A percentile compares a stretch with the other conserved stretches of the same genome.
These are phyloP conservation scores for Jatropha multifida DNA, from an alignment of 441 rosid species.

Conservation along the genomic window DNA sequence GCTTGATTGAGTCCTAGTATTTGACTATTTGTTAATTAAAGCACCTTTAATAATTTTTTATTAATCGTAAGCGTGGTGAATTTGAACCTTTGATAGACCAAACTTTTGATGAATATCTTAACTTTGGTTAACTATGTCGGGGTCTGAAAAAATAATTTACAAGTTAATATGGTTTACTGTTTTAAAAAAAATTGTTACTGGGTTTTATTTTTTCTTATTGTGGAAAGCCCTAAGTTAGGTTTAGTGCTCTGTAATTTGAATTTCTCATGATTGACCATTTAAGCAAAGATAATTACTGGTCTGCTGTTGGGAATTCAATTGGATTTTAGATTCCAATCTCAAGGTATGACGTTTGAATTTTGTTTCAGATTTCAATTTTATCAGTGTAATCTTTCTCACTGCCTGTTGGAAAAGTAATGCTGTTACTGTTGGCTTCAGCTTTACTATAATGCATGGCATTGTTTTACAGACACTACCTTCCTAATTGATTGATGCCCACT, in stretches of 20 bases:
- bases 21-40: background rate
- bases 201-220: slow-evolving; percentile 8
- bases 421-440: background rate
- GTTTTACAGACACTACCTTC: background rate
- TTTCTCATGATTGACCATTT: background rate
- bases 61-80: background rate
- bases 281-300: background rate
- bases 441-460: background rate
- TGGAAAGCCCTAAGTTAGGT: background rate
- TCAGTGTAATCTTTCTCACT: background rate
- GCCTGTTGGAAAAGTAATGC: background rate
- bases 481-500: background rate
- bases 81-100: slow-evolving; percentile 4
- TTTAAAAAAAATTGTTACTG: background rate
- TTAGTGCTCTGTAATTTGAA: background rate
- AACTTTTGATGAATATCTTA: slow-evolving; percentile 5
- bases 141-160: background rate
- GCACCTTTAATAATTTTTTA: background rate
- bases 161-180: background rate
- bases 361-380: background rate
- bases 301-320: background rate
- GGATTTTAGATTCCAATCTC: background rate
- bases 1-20: background rate
- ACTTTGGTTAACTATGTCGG: background rate
- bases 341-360: background rate